These are phyloP conservation scores for Alternaria burnsii DNA, from an alignment of 2,329 filamentous ascomycete genomes.

Conservation along the genomic window DNA sequence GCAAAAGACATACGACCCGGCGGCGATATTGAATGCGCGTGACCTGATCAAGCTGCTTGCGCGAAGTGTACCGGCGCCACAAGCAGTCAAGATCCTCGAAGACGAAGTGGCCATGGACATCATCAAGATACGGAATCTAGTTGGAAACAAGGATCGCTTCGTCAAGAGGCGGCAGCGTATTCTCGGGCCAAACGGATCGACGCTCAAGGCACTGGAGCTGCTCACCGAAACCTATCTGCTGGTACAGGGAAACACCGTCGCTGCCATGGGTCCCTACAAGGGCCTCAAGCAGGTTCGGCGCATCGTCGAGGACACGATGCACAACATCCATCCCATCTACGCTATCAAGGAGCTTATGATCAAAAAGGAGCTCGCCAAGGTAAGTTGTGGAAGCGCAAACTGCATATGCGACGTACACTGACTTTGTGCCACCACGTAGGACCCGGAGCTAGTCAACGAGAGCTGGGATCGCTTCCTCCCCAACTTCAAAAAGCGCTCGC, in stretches of 20 bases:
- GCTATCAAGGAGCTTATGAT: slow-evolving; percentile 97
- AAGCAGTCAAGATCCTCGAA: slow-evolving; percentile 92
- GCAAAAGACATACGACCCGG: slow-evolving; percentile 88
- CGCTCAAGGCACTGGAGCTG: slow-evolving; percentile 91
- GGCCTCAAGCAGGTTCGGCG: slow-evolving; percentile 90
- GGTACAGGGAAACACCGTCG: slow-evolving; percentile 95
- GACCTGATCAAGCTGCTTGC: slow-evolving; percentile 94
- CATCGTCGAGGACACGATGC: slow-evolving; percentile 91
- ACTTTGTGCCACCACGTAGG: slow-evolving; percentile 46
- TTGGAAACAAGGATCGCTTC: slow-evolving; percentile 93
- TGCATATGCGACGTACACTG: background rate
- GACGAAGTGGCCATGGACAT: slow-evolving; percentile 93
- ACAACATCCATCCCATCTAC: slow-evolving; percentile 88
- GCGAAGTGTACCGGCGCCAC: slow-evolving; percentile 83
- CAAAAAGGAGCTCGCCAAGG: slow-evolving; percentile 85
- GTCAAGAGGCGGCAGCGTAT: slow-evolving; percentile 94
- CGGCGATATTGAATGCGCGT: slow-evolving; percentile 89
- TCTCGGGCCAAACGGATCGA: slow-evolving; percentile 88
- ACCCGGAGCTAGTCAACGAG: slow-evolving; percentile 84
- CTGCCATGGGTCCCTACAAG: slow-evolving; percentile 90
- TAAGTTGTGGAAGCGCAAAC: background rate
- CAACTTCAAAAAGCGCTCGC: slow-evolving; percentile 93
- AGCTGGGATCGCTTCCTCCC: slow-evolving; percentile 97
- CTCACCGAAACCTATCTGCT: slow-evolving; percentile 88
- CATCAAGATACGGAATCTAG: slow-evolving; percentile 91